Percentiles rank a stretch among this genome's conserved stretches.
Conservation (phyloP, 352 stramenopile genomes). For the Lagenidium sp. region DNA sequence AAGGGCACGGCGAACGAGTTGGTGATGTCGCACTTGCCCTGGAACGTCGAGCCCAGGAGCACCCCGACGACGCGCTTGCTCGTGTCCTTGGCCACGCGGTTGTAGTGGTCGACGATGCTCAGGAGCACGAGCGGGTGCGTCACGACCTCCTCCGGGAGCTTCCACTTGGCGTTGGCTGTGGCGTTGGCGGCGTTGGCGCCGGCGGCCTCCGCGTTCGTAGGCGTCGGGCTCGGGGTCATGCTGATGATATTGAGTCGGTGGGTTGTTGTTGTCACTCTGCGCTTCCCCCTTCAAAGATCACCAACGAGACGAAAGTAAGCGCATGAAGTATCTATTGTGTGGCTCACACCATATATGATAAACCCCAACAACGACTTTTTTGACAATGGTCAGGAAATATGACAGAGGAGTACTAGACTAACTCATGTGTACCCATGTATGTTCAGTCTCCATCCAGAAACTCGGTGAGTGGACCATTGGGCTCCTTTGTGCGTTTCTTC, state of each 20-base stretch:
- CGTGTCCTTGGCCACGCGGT: constrained; percentile 96
- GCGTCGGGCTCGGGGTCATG: background rate
- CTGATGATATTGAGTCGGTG: too few species aligned
- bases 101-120: constrained; percentile 99
- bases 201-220: background rate
- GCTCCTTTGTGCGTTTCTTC: constrained; percentile 32
- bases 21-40: constrained; percentile 92
- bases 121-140: constrained; percentile 99
- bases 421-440: too few species aligned
- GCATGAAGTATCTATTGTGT: too few species aligned
- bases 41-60: constrained; percentile 92
- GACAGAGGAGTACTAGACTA: too few species aligned
- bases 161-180: constrained; percentile 18
- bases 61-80: constrained; percentile 98
- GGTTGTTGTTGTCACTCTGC: too few species aligned
- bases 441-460: too few species aligned
- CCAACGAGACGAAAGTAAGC: too few species aligned
- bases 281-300: too few species aligned
- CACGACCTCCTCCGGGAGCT: constrained; percentile 90
- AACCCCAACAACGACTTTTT: too few species aligned
- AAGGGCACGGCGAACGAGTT: constrained; percentile 97
- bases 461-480: too few species aligned
- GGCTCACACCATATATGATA: too few species aligned
- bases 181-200: constrained; percentile 2
- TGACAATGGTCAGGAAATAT: too few species aligned